Percentiles rank a stretch among this genome's conserved stretches.
Conservation (phyloP, 306 rosid genomes). For the Cucumis cinereus region DNA sequence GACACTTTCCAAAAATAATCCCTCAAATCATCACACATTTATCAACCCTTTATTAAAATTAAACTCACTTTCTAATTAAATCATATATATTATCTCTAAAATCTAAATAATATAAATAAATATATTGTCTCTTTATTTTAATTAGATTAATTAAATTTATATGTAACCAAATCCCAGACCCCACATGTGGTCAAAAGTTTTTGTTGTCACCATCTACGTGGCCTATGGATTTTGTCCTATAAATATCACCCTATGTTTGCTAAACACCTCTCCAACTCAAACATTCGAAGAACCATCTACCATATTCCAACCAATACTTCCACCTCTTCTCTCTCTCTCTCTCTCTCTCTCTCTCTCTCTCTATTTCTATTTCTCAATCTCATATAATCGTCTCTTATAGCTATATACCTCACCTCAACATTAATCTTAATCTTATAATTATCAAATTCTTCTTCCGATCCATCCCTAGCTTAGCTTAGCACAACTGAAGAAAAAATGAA, state of each 20-base stretch:
- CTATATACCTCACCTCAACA: neutral
- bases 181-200: constrained; percentile 16
- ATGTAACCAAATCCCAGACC: neutral
- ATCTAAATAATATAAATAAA: neutral
- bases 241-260: constrained; percentile 16
- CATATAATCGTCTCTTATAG: no score
- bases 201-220: neutral
- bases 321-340: neutral
- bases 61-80: neutral
- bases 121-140: constrained; percentile 1
- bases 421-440: neutral
- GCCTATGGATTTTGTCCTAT: constrained; percentile 3
- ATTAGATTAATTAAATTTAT: neutral
- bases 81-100: neutral
- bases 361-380: no score
- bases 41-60: no score
- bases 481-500: constrained; percentile 33
- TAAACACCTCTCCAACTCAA: constrained; percentile 19
- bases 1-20: constrained; percentile 21
- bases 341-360: neutral
- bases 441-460: neutral
- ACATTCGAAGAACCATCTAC: neutral
- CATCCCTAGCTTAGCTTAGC: no score
- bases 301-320: neutral
- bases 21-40: neutral